phyloP scores from a whole-genome alignment of 2,329 filamentous ascomycete species.

The Trichophyton rubrum region DNA sequence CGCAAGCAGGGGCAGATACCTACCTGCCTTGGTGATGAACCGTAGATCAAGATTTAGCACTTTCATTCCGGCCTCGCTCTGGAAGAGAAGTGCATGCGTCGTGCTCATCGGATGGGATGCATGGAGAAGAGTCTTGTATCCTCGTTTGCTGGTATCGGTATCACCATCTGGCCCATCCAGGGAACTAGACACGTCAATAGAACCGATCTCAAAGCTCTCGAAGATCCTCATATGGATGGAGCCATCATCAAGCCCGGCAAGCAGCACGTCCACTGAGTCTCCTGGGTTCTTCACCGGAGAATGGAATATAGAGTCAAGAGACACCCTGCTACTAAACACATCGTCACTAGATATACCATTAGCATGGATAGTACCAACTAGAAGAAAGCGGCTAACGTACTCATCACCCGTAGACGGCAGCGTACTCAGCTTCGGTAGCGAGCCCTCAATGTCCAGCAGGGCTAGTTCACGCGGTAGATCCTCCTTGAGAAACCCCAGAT shows the following conservation, averaged over 20 bases:
- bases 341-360: conserved; percentile 32
- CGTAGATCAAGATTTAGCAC: conserved; percentile 71
- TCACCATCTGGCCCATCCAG: conserved; percentile 9
- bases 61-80: conserved; percentile 26
- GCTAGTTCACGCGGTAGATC: conserved; percentile 62
- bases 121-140: conserved; percentile 43
- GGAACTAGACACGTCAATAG: conserved; percentile 30
- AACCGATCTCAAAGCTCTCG: conserved; percentile 68
- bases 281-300: conserved; percentile 50
- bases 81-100: conserved; percentile 60
- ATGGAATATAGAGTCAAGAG: conserved; percentile 58
- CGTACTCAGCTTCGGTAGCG: conserved; percentile 63
- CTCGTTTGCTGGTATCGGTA: conserved; percentile 28
- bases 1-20: conserved; percentile 71
- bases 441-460: conserved; percentile 62
- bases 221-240: conserved; percentile 68
- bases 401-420: conserved; percentile 54
- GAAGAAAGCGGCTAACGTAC: conserved; percentile 19
- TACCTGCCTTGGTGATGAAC: conserved; percentile 60
- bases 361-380: not conserved
- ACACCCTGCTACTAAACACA: conserved; percentile 57
- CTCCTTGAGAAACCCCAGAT: conserved; percentile 27
- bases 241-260: conserved; percentile 60
- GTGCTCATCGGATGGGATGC: conserved; percentile 60
- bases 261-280: conserved; percentile 65